Evolutionary conservation across 2,329 filamentous ascomycete species (phyloP).

Genomic region (Didymella lethalis): DNA sequence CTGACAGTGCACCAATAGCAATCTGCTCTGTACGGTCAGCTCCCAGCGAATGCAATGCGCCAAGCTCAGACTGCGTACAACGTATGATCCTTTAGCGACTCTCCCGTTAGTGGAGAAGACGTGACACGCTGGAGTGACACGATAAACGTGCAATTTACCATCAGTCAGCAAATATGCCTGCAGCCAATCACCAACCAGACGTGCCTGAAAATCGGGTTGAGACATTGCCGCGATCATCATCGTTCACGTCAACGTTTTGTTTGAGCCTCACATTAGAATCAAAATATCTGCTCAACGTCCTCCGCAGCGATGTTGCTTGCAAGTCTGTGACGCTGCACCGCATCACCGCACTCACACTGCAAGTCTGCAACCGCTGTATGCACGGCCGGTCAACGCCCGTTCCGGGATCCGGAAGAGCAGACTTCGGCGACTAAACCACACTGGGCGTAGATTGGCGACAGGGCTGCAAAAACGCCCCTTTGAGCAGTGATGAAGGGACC

Average conservation of each 20-base stretch:
- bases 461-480: slow-evolving; percentile 16
- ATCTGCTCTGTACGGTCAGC: slow-evolving; percentile 3
- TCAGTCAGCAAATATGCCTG: slow-evolving; percentile 19
- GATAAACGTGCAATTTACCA: slow-evolving; percentile 19
- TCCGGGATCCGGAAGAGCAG: slow-evolving; percentile 1
- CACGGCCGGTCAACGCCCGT: slow-evolving; percentile 4
- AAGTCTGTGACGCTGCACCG: neutral
- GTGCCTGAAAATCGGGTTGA: slow-evolving; percentile 16
- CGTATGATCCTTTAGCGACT: slow-evolving; percentile 13
- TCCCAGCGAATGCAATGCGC: neutral
- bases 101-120: slow-evolving; percentile 11
- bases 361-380: neutral
- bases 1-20: slow-evolving; percentile 3
- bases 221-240: slow-evolving; percentile 11
- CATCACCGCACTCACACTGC: neutral
- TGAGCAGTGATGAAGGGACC: slow-evolving; percentile 11
- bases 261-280: neutral
- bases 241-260: slow-evolving; percentile 6
- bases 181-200: slow-evolving; percentile 13
- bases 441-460: slow-evolving; percentile 10
- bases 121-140: slow-evolving; percentile 20
- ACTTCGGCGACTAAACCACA: slow-evolving; percentile 21
- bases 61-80: slow-evolving; percentile 2
- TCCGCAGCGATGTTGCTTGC: neutral
- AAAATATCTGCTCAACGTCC: neutral